phyloP scores from a whole-genome alignment of 495 filamentous ascomycete species.

The Aspergillus incahuasiensis region DNA sequence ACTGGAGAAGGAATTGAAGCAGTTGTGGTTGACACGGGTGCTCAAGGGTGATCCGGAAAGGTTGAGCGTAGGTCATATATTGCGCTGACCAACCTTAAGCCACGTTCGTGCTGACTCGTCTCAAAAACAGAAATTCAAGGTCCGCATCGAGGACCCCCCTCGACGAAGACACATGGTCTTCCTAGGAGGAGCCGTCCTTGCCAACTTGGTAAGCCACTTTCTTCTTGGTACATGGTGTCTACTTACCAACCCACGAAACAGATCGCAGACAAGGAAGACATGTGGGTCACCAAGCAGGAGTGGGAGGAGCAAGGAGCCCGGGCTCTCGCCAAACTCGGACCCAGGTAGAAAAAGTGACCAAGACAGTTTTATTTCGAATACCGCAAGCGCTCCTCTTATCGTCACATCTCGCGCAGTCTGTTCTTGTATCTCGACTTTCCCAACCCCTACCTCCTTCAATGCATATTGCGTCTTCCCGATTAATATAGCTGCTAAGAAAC shows the following conservation, averaged over 20 bases:
- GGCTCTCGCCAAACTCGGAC: slow-evolving; percentile 81
- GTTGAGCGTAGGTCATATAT: slow-evolving; percentile 57
- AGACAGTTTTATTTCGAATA: slow-evolving; percentile 12
- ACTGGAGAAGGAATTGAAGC: slow-evolving; percentile 97
- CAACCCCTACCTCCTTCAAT: no score
- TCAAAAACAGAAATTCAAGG: slow-evolving; percentile 91
- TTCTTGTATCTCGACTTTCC: slow-evolving; percentile 1
- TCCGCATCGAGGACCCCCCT: slow-evolving; percentile 96
- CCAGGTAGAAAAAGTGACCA: slow-evolving; percentile 34
- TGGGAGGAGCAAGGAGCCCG: slow-evolving; percentile 92
- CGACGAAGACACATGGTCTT: slow-evolving; percentile 98
- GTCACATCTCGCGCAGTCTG: background rate
- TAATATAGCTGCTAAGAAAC: no score
- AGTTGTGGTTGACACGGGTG: slow-evolving; percentile 93
- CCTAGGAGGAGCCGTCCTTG: slow-evolving; percentile 91
- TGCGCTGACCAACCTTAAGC: background rate
- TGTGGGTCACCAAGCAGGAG: slow-evolving; percentile 97
- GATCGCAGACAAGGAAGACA: slow-evolving; percentile 97
- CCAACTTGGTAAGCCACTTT: slow-evolving; percentile 70
- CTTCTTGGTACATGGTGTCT: background rate
- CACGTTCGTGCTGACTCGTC: slow-evolving; percentile 17
- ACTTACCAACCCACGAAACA: slow-evolving; percentile 25
- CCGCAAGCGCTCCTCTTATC: slow-evolving; percentile 5
- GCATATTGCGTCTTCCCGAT: no score
- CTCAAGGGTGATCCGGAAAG: slow-evolving; percentile 86